Base-by-base conservation (phyloP, 306 rosid genomes). In the Ormosia semicastrata region DNA sequence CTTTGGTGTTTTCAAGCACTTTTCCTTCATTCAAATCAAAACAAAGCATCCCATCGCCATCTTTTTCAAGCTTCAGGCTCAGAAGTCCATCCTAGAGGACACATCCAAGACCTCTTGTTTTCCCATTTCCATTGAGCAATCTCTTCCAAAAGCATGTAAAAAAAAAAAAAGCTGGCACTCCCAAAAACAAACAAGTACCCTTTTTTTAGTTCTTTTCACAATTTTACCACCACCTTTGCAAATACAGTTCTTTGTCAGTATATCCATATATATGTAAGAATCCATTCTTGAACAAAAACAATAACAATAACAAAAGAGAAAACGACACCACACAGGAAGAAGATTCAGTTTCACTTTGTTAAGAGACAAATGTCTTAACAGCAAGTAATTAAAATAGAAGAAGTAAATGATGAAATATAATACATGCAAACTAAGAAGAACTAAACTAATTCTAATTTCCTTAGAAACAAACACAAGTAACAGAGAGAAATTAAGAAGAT, bases 1-100 rank as follows among this genome's bases (percentile, higher is more conserved):
- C 85, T 87, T 89, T 87, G 77, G 39, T 57, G 85, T 82, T 90
- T 82, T 87, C 83, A 60, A 70, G 57, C 86, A 41, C 50, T 4
- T 15, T 12, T 56, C 83, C 63, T 47, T 74, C 79, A 65, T 78
- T 82, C 82, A 74, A 77, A 81, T 80, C 41, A 66, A 75, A 66
- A 59, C 74, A 76, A 54, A 71, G 44, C 56, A 52, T 30, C 79
- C 60, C 85, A 65, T 86, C 79, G 4, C 66, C 78, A 66, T 84
- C 87, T 79, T 59, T 73, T 81, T 86, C 86, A 85, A 85, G 74
- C 86, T 84, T 66, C 84, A 54, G 33, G 18, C 78, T 75, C 80
- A 70, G 24, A 87, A 80, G 60, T 84, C 78, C 79, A 52, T 10
- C 71, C 66, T 54, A 66, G 12, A 37, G 71, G 68, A 80, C 75